phyloP scores from a whole-genome alignment of 2,329 filamentous ascomycete species.

The Dactylellina drechsleri region DNA sequence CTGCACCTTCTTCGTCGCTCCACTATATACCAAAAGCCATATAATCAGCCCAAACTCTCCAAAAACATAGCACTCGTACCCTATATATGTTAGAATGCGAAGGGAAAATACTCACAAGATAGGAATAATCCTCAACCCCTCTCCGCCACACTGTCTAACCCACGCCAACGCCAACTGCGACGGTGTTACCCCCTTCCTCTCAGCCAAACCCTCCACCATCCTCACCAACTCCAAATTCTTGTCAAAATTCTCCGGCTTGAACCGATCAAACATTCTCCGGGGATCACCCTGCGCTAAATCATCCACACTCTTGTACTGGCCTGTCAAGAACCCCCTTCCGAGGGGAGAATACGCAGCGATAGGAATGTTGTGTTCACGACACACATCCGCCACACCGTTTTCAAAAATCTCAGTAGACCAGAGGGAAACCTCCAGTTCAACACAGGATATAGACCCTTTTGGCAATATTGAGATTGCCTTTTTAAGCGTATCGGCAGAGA shows the following conservation, averaged over 20 bases:
- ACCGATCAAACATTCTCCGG: constrained; percentile 67
- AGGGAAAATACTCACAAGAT: constrained; percentile 69
- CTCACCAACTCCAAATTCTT: constrained; percentile 72
- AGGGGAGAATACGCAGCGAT: constrained; percentile 78
- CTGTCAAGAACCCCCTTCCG: constrained; percentile 68
- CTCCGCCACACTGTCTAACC: constrained; percentile 66
- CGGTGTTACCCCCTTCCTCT: constrained; percentile 70
- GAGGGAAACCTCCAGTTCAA: constrained; percentile 69
- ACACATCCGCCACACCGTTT: constrained; percentile 68
- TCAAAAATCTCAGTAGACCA: constrained; percentile 65
- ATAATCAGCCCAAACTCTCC: background rate
- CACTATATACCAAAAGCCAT: constrained; percentile 14
- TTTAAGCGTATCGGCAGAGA: constrained; percentile 65
- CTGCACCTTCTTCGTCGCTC: constrained; percentile 61
- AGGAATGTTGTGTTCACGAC: constrained; percentile 73
- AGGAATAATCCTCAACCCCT: constrained; percentile 70
- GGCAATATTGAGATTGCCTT: constrained; percentile 62
- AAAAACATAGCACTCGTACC: background rate
- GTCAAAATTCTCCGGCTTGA: constrained; percentile 71
- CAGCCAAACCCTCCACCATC: constrained; percentile 69
- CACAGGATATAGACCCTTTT: constrained; percentile 56
- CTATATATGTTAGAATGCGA: background rate
- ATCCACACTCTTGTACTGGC: constrained; percentile 65
- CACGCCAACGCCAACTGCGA: constrained; percentile 75
- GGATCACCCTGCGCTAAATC: constrained; percentile 69